These are phyloP conservation scores for Colletotrichum euphorbiae DNA, from an alignment of 2,329 filamentous ascomycete species.

Conservation along the genomic window DNA sequence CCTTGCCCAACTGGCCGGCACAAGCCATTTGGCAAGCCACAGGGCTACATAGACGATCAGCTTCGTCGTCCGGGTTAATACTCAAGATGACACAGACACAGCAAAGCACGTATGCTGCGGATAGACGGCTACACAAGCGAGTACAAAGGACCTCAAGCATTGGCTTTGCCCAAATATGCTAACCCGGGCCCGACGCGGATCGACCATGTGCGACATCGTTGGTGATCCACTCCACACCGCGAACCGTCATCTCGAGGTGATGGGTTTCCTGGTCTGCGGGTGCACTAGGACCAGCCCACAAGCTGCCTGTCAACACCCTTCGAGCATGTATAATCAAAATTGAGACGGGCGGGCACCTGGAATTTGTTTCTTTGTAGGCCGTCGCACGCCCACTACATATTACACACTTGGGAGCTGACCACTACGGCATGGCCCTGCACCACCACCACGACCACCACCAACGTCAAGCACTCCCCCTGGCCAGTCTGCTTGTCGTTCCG, in stretches of 20 bases:
- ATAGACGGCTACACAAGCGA: constrained; percentile 1
- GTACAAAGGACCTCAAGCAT: constrained; percentile 24
- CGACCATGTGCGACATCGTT: constrained; percentile 39
- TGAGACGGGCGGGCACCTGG: constrained; percentile 17
- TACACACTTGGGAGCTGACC: constrained; percentile 18
- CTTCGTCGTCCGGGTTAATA: constrained; percentile 15
- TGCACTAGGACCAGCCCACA: constrained; percentile 23
- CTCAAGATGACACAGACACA: background rate
- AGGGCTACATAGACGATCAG: constrained; percentile 3
- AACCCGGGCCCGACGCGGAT: constrained; percentile 36
- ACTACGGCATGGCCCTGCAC: constrained; percentile 14
- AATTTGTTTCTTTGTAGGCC: constrained; percentile 12
- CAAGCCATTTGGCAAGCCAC: constrained; percentile 3
- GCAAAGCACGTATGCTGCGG: constrained; percentile 7
- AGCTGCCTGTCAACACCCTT: constrained; percentile 25
- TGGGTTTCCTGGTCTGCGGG: constrained; percentile 10
- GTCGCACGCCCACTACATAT: constrained; percentile 1
- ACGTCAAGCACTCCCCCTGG: constrained; percentile 28
- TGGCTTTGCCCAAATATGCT: constrained; percentile 31
- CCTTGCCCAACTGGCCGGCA: background rate
- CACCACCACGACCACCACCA: constrained; percentile 13
- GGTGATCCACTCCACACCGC: constrained; percentile 29
- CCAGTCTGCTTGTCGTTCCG: constrained; percentile 18
- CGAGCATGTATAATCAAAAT: constrained; percentile 22
- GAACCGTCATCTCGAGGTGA: constrained; percentile 34